Base-by-base conservation (phyloP, 2,329 filamentous ascomycete species). In the Colletotrichum abscissum region DNA sequence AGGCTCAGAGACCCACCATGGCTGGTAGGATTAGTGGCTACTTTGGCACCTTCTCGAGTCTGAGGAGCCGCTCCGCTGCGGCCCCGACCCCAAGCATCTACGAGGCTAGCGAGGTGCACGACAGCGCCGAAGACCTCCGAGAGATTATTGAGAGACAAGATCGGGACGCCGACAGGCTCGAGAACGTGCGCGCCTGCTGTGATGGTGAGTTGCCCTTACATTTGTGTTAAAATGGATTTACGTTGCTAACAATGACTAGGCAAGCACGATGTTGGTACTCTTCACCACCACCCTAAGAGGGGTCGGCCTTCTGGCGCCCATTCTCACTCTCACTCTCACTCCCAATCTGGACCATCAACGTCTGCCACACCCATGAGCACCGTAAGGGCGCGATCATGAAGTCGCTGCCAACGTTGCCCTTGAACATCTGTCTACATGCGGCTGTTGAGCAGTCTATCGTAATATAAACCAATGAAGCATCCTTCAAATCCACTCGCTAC, bases 141-240 rank as follows among this genome's bases (percentile, higher is more conserved):
- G 89, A 92, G 75, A 91, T 95, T 75, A 94, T 96, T 78, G 94
- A 96, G 83, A 88, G 90, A 75, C 92, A 95, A 80, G 93, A 96
- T 78, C 87, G 91, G 67, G 93, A 95, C 76, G 87, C 92, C 30
- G 94, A 95, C 80, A 89, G 92, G 75, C 88, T 98, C 78, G 96
- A 98, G 87, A 98, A 99, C 82, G 97, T 99, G 76, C 89, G 97
- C 80, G 95, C 96, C 73, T 99, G 97, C 85, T 99, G 97, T 83
- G 97, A 98, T 89, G 97, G 95, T 96, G 88, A 90, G 92, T 86
- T 69, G 58, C 26, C 49, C n/a, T 38, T 54, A 22, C 54, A 6
- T 26, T 33, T n/a, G 24, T 19, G 49, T 30, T 30, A 16, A 28
- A 9, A n/a, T 28, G 16, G 28, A 9, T 33, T 33, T 66, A n/a